Evolutionary conservation across 2,329 filamentous ascomycete genomes (phyloP).

Genomic region (Talaromyces sp.): DNA sequence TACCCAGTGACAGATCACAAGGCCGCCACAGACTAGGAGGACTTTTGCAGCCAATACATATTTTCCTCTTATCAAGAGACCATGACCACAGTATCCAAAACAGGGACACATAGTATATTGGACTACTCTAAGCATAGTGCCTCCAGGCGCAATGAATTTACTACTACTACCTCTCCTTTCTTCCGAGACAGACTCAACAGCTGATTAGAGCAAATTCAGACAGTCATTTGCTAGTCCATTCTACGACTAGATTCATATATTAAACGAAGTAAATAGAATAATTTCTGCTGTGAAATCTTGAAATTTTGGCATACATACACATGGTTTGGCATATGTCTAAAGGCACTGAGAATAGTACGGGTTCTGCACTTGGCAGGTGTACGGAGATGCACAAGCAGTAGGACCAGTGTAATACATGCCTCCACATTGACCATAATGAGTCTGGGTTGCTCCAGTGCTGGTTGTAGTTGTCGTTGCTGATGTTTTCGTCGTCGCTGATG

Average conservation of each 20-base stretch:
- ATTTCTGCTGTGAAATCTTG: neutral
- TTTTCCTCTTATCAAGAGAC: neutral
- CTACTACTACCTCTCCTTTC: neutral
- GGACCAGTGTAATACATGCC: slow-evolving; percentile 31
- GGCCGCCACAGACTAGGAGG: neutral
- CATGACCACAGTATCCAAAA: neutral
- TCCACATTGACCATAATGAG: slow-evolving; percentile 31
- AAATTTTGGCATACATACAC: neutral
- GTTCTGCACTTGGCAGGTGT: slow-evolving; percentile 29
- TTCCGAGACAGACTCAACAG: neutral
- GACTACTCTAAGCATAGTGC: neutral
- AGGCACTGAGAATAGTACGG: slow-evolving; percentile 35
- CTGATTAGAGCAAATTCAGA: neutral
- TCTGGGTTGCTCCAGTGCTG: slow-evolving; percentile 14
- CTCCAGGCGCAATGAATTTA: neutral
- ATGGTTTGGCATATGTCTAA: neutral
- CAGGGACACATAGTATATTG: neutral
- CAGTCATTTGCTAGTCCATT: neutral
- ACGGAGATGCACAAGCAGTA: slow-evolving; percentile 28
- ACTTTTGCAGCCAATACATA: neutral
- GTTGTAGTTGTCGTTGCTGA: neutral
- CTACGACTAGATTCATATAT: no score
- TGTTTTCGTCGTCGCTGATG: slow-evolving; percentile 1
- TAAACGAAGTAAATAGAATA: neutral
- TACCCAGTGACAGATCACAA: neutral